Evolutionary conservation across 495 filamentous ascomycete species (phyloP), one percentile per base, ranked within the genome.

Genomic region (Sabuloglossum arenarium): DNA sequence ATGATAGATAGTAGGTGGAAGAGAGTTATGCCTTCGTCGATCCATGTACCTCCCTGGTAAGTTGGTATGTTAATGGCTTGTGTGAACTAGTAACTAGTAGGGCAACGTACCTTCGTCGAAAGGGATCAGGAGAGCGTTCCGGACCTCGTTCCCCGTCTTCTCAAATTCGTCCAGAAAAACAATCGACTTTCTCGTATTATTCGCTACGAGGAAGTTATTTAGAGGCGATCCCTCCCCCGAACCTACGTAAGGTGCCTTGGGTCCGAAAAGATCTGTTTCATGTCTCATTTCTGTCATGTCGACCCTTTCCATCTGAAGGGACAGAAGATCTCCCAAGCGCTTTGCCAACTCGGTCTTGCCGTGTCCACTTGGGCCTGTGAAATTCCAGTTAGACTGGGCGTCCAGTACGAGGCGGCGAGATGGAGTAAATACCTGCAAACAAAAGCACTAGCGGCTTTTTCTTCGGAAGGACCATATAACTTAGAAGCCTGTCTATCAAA

Each of bases 121-220:
- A 1, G 68, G 68, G 28, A 70, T 45, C 0, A 78, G 58, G 39
- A 77, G 63, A 25, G 70, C 62, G 27, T 71, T 58, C 12, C 67
- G 67, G 16, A 74, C 65, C 3, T 69, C 67, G 1, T 63, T 21
- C 8, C 61, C 68, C 16, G 75, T 77, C 62, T 79, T 79, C 29
- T 79, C 76, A 37, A 80, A 78, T 47, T 79, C 75, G 52, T 79
- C 77, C 9, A 80, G 58, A 57, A 77, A 78, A 1, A 79, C 71
- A 8, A 80, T 68, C 28, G 65, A 66, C 24, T 65, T 60, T 52
- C 67, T 29, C 16, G 68, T 71, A 16, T 59, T 61, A 34, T 75
- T 63, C n/a, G 50, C 54, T 0, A 67, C 69, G 0, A 80, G 65
- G 60, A 76, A 77, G 60, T 79, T 79, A 49, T 78, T 79, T 24